Evolutionary conservation across 495 filamentous ascomycete species (phyloP).

Genomic region (Podospora appendiculata): DNA sequence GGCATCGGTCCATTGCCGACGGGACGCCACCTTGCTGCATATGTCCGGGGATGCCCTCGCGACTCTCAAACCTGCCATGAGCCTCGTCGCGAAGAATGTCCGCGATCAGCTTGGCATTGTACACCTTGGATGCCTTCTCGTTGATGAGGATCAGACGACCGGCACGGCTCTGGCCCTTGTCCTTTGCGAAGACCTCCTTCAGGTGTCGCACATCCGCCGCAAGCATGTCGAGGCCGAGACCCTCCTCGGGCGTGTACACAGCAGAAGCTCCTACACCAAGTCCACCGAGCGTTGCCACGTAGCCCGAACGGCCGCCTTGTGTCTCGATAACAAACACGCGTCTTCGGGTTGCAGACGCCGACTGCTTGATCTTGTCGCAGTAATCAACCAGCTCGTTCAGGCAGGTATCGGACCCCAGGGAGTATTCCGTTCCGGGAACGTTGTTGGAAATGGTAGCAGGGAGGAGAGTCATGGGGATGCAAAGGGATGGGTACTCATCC

Average conservation of each 20-base stretch:
- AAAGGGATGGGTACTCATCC: constrained; percentile 70
- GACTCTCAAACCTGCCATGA: constrained; percentile 85
- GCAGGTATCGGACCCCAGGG: constrained; percentile 92
- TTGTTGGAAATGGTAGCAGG: constrained; percentile 99
- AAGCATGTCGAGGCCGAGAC: constrained; percentile 89
- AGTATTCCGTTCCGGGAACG: constrained; percentile 96
- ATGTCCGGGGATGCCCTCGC: constrained; percentile 88
- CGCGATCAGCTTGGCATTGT: constrained; percentile 86
- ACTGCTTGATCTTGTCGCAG: constrained; percentile 96
- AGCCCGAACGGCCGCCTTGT: constrained; percentile 90
- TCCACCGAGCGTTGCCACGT: constrained; percentile 85
- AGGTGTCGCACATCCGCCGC: constrained; percentile 85
- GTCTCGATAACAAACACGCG: constrained; percentile 97
- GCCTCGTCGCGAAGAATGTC: constrained; percentile 94
- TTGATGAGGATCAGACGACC: constrained; percentile 93
- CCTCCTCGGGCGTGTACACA: constrained; percentile 96
- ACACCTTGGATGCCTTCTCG: constrained; percentile 82
- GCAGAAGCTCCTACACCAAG: constrained; percentile 86
- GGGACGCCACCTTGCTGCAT: constrained; percentile 95
- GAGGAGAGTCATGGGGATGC: constrained; percentile 85
- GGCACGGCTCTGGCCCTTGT: constrained; percentile 83
- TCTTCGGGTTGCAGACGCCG: constrained; percentile 82
- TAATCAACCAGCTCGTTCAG: constrained; percentile 93
- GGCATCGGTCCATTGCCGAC: constrained; percentile 90
- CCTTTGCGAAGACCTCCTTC: constrained; percentile 73